These are phyloP conservation scores for Flueggea neowawraea DNA, from an alignment of 441 rosid species.

Conservation along the genomic window DNA sequence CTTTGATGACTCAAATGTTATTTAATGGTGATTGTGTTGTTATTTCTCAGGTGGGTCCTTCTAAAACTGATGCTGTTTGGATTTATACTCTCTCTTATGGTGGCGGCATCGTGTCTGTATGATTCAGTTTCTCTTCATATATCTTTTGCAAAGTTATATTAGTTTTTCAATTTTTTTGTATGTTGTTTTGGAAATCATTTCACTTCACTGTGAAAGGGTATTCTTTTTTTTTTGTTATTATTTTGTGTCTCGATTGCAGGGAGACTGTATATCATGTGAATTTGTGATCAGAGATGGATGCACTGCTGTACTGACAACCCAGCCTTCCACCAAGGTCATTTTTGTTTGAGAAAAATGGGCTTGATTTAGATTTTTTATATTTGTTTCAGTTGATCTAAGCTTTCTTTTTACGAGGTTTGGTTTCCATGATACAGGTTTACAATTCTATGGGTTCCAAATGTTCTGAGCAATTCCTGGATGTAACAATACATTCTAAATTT, in stretches of 20 bases:
- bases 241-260: constrained; percentile 32
- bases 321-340: constrained; percentile 89
- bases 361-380: not conserved
- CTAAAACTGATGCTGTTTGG: constrained; percentile 76
- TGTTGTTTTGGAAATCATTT: not conserved
- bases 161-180: not conserved
- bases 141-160: not conserved
- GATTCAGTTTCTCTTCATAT: constrained; percentile 7
- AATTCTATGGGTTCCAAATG: constrained; percentile 75
- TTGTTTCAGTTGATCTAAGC: not conserved
- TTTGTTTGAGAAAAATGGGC: not conserved
- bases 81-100: constrained; percentile 88
- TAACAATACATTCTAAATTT: constrained; percentile 17
- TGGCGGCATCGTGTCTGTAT: constrained; percentile 93
- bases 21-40: constrained; percentile 1
- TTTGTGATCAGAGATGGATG: constrained; percentile 68
- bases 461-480: constrained; percentile 73
- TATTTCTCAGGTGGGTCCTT: constrained; percentile 66
- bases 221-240: not conserved
- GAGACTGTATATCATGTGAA: constrained; percentile 75
- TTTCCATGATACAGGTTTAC: constrained; percentile 47
- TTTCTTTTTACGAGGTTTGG: not conserved
- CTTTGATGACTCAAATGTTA: not conserved
- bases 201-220: not conserved
- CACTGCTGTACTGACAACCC: constrained; percentile 78